Base-by-base conservation (phyloP, 1,284 basidiomycete genomes). In the Athelia psychrophila region DNA sequence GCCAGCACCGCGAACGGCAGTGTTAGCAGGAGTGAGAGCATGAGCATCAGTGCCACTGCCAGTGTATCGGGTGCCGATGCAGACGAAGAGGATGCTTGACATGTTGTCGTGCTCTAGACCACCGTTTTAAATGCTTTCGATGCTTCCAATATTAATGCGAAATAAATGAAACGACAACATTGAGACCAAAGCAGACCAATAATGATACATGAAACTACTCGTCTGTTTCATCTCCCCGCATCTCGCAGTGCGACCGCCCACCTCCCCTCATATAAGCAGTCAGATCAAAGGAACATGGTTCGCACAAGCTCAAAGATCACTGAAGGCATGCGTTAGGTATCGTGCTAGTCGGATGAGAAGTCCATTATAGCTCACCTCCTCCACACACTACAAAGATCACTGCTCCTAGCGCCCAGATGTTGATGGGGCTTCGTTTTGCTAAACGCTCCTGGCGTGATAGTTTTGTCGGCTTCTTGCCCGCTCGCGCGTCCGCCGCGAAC, bases 401-500 rank as follows among this genome's bases (percentile, higher is more conserved):
- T 22, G 81, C 56, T 3, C 83, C 86, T 36, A 91, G 68, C 27
- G 84, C 84, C 84, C 86, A 88, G 6, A 86, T 62, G 52, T 80
- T 83, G 18, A 92, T 62, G 13, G 89, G 88, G 58, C 85, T 88
- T 52, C 79, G 77, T 67, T 89, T 88, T 47, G 77, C 76, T 32
- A 87, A 71, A 56, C 75, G 74, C 54, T 92, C 87, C 60, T 86
- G 81, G 56, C 85, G 78, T 53, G 89, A 91, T 20, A 75, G 74
- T 58, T 87, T 85, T 51, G 80, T 78, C 1, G 86, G 80, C 50
- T 88, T 88, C 74, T 88, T 91, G 60, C 89, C 89, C 44, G 79
- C 69, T 56, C 78, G 80, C 55, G 80, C 83, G 56, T 84, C 82
- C 54, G 77, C 81, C 38, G 85, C 86, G 68, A 91, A 92, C 68